phyloP scores from a whole-genome alignment of 805 yeast species.

The Metschnikowia baotianmanensis region DNA sequence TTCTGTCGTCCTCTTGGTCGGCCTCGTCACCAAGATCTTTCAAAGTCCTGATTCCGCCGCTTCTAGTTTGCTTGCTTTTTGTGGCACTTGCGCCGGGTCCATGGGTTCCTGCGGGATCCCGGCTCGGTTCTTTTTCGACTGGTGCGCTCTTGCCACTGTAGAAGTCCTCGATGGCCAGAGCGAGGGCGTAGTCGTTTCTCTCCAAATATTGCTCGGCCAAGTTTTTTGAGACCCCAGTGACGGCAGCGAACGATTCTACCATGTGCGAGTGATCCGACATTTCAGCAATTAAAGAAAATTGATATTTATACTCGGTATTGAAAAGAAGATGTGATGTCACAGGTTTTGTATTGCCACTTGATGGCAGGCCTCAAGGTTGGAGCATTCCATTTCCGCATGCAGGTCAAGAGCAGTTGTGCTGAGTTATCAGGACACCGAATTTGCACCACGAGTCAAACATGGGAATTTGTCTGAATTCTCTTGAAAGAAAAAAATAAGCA shows the following conservation, averaged over 20 bases:
- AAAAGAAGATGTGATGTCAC: too few relatives aligned
- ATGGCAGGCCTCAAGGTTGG: too few relatives aligned
- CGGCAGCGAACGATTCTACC: conserved; percentile 35
- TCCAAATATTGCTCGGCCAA: conserved; percentile 41
- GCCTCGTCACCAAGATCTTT: conserved; percentile 43
- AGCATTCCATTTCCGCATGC: too few relatives aligned
- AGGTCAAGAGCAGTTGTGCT: too few relatives aligned
- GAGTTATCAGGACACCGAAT: too few relatives aligned
- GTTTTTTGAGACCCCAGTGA: conserved; percentile 33
- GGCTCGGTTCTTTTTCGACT: background rate
- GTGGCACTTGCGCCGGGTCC: too few relatives aligned
- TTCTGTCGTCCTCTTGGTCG: conserved; percentile 53
- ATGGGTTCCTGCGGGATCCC: too few relatives aligned
- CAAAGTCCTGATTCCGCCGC: conserved; percentile 35
- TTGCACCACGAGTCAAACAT: too few relatives aligned
- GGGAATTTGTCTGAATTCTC: too few relatives aligned
- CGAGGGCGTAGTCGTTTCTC: conserved; percentile 36
- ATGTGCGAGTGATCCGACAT: conserved; percentile 21
- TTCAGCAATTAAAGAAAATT: conserved; percentile 24
- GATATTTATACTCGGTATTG: too few relatives aligned
- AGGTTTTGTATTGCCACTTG: too few relatives aligned
- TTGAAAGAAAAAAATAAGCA: too few relatives aligned
- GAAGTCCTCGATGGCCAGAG: conserved; percentile 42
- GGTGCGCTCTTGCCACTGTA: conserved; percentile 25
- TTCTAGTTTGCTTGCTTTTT: background rate